Base-by-base conservation (phyloP, 2,329 filamentous ascomycete species). In the Amylocarpus encephaloides region DNA sequence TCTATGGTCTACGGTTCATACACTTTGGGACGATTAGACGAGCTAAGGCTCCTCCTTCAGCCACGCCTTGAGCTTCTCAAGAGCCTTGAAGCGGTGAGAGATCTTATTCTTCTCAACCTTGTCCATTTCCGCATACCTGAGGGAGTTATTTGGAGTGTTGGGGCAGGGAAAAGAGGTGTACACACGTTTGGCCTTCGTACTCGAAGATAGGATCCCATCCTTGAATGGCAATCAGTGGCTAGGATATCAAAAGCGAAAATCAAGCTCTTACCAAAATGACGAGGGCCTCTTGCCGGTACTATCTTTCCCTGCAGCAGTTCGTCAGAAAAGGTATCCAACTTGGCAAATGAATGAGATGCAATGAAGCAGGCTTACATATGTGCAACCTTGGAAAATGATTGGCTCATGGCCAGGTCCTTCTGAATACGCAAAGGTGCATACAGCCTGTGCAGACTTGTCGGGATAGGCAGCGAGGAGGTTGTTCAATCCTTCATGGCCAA, bases 141-240 rank as follows among this genome's bases (percentile, higher is more conserved):
- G 29, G n/a, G 32, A 30, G 33, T 43, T 42, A 35, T 12, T 15
- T 32, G 33, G 35, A 39, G 46, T 34, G 44, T 26, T n/a, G 15
- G 16, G 35, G 5, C 29, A 36, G 41, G 51, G 26, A 34, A 35
- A 13, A 12, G 33, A 19, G 36, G 36, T 35, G 13, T 22, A 49
- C 57, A 54, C 58, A 66, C 73, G 93, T 98, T 70, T 88, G 74
- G 38, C 91, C 91, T 57, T 94, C 79, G 60, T 94, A 92, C 71
- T 98, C 93, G 63, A 98, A 98, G 57, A 95, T 85, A 2, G 93
- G 82, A 68, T 98, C 93, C 93, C 93, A 98, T 41, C 92, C 91
- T 95, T 26, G 22, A 56, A n/a, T 22, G 43, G 60, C 43, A 58
- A 58, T 60, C 29, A 50, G 42, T 34, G 19, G 36, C 35, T 41